phyloP scores from a whole-genome alignment of 345 rosid species.

The Durio zibethinus region DNA sequence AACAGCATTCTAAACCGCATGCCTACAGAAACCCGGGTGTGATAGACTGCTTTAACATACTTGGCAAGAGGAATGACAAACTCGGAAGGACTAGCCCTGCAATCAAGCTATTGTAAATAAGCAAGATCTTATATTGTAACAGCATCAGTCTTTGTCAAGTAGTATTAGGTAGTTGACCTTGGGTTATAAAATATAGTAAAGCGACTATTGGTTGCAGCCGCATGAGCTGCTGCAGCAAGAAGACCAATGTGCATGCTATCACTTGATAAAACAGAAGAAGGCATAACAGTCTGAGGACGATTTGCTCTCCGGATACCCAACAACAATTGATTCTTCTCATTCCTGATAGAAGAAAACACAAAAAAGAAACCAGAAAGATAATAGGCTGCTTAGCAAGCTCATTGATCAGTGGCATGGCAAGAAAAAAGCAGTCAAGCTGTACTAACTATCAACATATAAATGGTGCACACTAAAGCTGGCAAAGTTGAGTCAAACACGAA shows the following conservation, averaged over 20 bases:
- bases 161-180: constrained; percentile 36
- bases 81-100: constrained; percentile 63
- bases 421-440: neutral
- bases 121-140: neutral
- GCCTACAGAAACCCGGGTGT: constrained; percentile 53
- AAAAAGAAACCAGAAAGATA: neutral
- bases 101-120: constrained; percentile 16
- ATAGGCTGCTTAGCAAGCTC: neutral
- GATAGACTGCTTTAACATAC: constrained; percentile 48
- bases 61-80: constrained; percentile 56
- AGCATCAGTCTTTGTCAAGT: neutral
- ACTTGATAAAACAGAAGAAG: constrained; percentile 89
- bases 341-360: constrained; percentile 35
- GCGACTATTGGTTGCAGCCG: constrained; percentile 89
- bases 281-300: constrained; percentile 75
- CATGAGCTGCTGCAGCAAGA: constrained; percentile 98
- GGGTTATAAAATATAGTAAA: constrained; percentile 90
- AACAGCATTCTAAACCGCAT: constrained; percentile 67
- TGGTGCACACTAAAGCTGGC: neutral
- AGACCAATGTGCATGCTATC: constrained; percentile 99
- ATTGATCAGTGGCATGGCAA: neutral
- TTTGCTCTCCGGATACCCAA: constrained; percentile 81
- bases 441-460: neutral
- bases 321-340: constrained; percentile 82
- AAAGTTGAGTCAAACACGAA: neutral